Percentiles rank a stretch among this genome's conserved stretches.
phyloP scores from a whole-genome alignment of 2,329 filamentous ascomycete genomes.

The Fusarium sp. region DNA sequence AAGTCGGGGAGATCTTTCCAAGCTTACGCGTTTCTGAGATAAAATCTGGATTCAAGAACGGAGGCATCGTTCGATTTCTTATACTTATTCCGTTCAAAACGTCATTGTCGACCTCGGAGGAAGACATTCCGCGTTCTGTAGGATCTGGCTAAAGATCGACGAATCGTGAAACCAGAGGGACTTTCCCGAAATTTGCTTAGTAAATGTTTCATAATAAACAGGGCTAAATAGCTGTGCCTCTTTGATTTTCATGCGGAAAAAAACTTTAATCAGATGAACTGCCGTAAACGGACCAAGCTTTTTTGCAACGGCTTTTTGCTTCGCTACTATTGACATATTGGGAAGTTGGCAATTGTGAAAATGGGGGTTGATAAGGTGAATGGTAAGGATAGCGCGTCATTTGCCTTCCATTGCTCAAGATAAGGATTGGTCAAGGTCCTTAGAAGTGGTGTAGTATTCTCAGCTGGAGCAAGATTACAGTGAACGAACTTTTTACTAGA shows the following conservation, averaged over 20 bases:
- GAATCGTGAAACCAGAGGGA: background rate
- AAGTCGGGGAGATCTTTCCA: background rate
- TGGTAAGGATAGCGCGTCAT: background rate
- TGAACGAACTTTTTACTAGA: background rate
- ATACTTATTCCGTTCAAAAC: background rate
- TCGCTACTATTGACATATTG: background rate
- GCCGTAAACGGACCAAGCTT: background rate
- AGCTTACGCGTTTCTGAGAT: background rate
- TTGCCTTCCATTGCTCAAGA: no score
- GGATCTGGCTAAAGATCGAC: background rate
- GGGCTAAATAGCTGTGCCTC: background rate
- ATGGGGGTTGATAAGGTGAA: background rate
- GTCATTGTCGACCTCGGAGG: background rate
- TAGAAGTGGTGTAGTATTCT: background rate
- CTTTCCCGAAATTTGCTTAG: background rate
- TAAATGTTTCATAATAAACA: background rate
- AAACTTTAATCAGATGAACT: background rate
- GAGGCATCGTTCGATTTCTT: background rate
- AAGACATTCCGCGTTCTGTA: background rate
- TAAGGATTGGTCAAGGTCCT: no score
- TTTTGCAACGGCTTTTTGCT: background rate
- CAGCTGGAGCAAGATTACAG: background rate
- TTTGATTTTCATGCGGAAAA: background rate
- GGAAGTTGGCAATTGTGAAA: background rate
- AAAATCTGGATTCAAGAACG: background rate